Percentiles rank a stretch among this genome's conserved stretches.
Evolutionary conservation across 345 rosid species (phyloP).

Genomic region (Hypericum androsaemum): DNA sequence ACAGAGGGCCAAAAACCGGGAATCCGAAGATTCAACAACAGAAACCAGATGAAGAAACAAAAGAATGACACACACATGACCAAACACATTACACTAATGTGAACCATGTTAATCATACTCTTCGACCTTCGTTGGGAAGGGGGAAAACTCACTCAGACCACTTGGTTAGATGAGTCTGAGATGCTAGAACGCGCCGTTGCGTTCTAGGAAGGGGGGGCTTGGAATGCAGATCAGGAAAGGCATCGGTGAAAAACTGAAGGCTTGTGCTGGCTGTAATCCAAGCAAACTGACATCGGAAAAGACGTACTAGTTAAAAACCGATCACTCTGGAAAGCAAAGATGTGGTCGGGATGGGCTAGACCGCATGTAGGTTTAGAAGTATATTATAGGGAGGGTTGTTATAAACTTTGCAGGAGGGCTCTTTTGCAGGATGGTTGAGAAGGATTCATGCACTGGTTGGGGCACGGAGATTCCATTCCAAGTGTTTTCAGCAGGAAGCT

Average conservation of each 20-base stretch:
- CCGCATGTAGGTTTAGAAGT: conserved; percentile 19
- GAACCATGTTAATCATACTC: conserved; percentile 29
- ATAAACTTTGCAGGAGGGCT: conserved; percentile 89
- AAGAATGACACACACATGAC: conserved; percentile 37
- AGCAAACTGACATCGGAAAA: conserved; percentile 21
- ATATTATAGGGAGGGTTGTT: conserved; percentile 25
- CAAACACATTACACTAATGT: conserved; percentile 29
- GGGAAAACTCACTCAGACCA: conserved; percentile 25
- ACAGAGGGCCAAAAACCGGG: conserved; percentile 47
- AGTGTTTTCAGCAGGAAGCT: conserved; percentile 83
- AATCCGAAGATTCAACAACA: conserved; percentile 21
- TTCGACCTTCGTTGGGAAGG: conserved; percentile 11
- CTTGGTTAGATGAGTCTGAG: conserved; percentile 38
- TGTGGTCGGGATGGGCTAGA: conserved; percentile 15
- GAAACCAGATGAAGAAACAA: conserved; percentile 30
- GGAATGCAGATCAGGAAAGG: conserved; percentile 61
- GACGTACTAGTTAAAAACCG: conserved; percentile 15
- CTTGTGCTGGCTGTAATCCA: conserved; percentile 64
- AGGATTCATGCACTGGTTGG: conserved; percentile 44
- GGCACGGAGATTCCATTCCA: conserved; percentile 71
- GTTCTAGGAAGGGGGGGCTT: conserved; percentile 35
- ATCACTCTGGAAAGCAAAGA: conserved; percentile 15
- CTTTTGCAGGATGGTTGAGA: conserved; percentile 82
- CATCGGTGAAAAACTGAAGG: conserved; percentile 70
- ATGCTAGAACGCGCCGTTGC: conserved; percentile 63